These are phyloP conservation scores for Arthrobotrys sphaeroides DNA, from an alignment of 2,329 filamentous ascomycete genomes.

Conservation along the genomic window DNA sequence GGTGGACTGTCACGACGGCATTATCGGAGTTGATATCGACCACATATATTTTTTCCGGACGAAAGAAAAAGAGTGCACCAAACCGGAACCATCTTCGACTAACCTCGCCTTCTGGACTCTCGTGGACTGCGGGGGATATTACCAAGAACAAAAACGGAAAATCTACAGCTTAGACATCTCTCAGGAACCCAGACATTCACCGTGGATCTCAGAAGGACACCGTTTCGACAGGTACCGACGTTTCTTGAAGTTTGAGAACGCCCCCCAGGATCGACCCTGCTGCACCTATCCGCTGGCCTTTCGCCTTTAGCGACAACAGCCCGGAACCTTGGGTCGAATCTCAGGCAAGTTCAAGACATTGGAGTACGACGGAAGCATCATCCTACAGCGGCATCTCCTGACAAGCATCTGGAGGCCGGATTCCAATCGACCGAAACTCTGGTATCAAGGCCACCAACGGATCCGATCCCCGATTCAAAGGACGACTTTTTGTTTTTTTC, in stretches of 20 bases:
- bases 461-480: conserved; percentile 19
- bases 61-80: conserved; percentile 25
- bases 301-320: conserved; percentile 40
- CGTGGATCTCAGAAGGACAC: not conserved
- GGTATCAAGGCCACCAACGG: conserved; percentile 26
- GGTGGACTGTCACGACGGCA: conserved; percentile 28
- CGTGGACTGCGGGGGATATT: conserved; percentile 9
- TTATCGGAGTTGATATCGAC: conserved; percentile 30
- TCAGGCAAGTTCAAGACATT: conserved; percentile 13
- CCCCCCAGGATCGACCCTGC: conserved; percentile 45
- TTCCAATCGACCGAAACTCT: conserved; percentile 7
- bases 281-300: conserved; percentile 42
- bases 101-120: conserved; percentile 8
- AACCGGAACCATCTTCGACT: conserved; percentile 26
- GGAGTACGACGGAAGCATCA: not conserved
- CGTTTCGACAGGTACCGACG: conserved; percentile 23
- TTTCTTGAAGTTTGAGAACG: conserved; percentile 28
- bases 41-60: conserved; percentile 19
- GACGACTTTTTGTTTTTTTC: conserved; percentile 27
- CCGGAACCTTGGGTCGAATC: conserved; percentile 34
- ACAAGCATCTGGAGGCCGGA: conserved; percentile 7
- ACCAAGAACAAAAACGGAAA: not conserved
- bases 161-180: conserved; percentile 4
- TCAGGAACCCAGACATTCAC: not conserved
- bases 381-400: conserved; percentile 1